Evolutionary conservation across 345 rosid genomes (phyloP).

Genomic region (Clarkia xantiana): DNA sequence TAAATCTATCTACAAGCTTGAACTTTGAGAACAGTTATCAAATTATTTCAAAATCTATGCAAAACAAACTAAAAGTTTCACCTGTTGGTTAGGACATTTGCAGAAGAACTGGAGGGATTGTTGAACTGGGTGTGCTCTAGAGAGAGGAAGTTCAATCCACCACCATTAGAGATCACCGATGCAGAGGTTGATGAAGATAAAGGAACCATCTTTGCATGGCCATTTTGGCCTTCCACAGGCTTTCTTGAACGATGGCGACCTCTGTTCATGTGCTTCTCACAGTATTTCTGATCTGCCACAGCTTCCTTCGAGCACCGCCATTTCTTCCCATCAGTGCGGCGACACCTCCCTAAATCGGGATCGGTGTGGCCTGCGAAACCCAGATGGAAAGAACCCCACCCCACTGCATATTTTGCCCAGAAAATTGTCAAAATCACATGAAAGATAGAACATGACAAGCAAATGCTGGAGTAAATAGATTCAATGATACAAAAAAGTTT

Average conservation of each 20-base stretch:
- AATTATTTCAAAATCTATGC: too few species aligned
- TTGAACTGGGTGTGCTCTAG: conserved; percentile 15
- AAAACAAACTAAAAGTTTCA: too few species aligned
- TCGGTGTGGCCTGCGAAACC: conserved; percentile 71
- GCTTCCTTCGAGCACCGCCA: conserved; percentile 99
- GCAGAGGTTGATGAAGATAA: conserved; percentile 15
- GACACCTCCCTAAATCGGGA: conserved; percentile 92
- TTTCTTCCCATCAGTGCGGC: conserved; percentile 98
- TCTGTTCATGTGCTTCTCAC: conserved; percentile 91
- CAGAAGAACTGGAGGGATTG: neutral
- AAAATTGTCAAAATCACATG: too few species aligned
- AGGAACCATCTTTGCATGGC: conserved; percentile 26
- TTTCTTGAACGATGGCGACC: conserved; percentile 99
- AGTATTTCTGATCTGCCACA: conserved; percentile 84
- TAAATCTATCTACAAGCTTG: too few species aligned
- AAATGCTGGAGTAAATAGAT: too few species aligned
- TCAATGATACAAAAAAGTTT: too few species aligned
- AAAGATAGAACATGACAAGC: neutral
- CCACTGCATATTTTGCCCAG: conserved; percentile 20
- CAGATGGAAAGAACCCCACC: conserved; percentile 74
- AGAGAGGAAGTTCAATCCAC: conserved; percentile 16
- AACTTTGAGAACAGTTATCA: too few species aligned
- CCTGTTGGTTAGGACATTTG: too few species aligned
- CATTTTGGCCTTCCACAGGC: conserved; percentile 98
- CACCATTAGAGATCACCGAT: conserved; percentile 19